Evolutionary conservation across 345 rosid genomes (phyloP).

Genomic region (Rhizophora apiculata): DNA sequence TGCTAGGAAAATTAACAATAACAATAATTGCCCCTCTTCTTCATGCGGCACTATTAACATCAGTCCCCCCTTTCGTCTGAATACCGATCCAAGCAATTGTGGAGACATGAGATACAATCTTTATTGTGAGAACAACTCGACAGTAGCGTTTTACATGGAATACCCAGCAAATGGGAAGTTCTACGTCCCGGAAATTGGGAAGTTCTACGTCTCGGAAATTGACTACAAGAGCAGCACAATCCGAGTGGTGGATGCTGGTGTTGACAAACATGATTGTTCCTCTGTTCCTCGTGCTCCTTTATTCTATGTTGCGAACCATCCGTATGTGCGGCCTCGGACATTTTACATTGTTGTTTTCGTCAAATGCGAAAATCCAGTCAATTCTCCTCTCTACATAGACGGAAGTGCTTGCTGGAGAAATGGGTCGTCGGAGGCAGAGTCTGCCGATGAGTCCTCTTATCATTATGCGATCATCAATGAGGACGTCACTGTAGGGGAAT

Average conservation of each 20-base stretch:
- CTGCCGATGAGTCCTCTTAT: background rate
- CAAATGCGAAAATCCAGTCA: too few species aligned
- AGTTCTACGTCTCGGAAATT: too few species aligned
- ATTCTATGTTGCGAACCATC: too few species aligned
- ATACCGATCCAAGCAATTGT: slow-evolving; percentile 1
- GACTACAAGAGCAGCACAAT: slow-evolving; percentile 2
- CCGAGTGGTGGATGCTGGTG: slow-evolving; percentile 9
- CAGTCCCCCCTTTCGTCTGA: slow-evolving; percentile 4
- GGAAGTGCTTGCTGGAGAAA: background rate
- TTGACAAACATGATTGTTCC: background rate
- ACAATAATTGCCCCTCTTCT: background rate
- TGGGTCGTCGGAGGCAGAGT: background rate
- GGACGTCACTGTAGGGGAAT: background rate
- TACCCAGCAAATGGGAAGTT: background rate
- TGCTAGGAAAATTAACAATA: too few species aligned
- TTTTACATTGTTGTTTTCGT: too few species aligned
- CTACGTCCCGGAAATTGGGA: slow-evolving; percentile 5
- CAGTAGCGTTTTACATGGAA: too few species aligned
- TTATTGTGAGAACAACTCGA: slow-evolving; percentile 1
- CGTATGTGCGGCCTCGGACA: too few species aligned
- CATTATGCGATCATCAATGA: background rate
- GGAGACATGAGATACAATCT: background rate
- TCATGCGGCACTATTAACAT: slow-evolving; percentile 2
- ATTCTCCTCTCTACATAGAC: background rate
- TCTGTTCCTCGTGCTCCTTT: background rate